Base-by-base conservation (phyloP, 768 basidiomycete species). In the Coprinellus aureogranulatus region DNA sequence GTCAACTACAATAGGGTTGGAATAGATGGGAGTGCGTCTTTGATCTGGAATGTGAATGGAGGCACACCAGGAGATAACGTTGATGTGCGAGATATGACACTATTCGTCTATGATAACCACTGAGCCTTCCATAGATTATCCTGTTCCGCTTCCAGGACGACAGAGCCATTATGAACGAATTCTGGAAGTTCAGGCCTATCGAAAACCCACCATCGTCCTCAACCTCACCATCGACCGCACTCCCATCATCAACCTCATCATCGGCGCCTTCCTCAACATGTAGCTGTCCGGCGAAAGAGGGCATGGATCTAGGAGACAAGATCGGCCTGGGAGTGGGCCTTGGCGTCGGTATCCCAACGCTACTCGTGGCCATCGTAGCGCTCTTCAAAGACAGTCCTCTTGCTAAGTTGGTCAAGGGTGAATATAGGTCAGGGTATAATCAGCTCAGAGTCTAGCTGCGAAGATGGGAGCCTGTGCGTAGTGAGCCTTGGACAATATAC, bases 271-370 rank as follows among this genome's bases (percentile, higher is more conserved):
- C 34, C 34, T 34, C 34, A 34, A 34, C 34, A 14, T 34, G 34
- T 31, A 49, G 48, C 25, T 49, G 48, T 28, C 48, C 48, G 3
- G 48, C 27, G 4, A 27, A 31, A 14, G 48, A 49, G 28, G 48
- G 48, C 18, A 26, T 49, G 48, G 48, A 49, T 49, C 48, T 49
- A 5, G 48, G 48, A 12, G 27, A 26, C 48, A 49, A 49, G n/a
- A 49, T 49, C 30, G 48, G 48, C 22, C 48, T 49, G 28, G 48
- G 26, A 27, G 27, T 30, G 8, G 48, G 48, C 48, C 14, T 49
- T 10, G 48, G 48, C 12, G 27, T 49, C 48, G 48, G 48, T 14
- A 49, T 49, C 14, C 48, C 48, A 6, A 30, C 25, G 14, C 23
- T 30, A 25, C 48, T 49, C 14, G 48, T 30, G 26, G 27, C 48